Evolutionary conservation across 768 basidiomycete genomes (phyloP).

Genomic region (Paxillus rubicundulus): DNA sequence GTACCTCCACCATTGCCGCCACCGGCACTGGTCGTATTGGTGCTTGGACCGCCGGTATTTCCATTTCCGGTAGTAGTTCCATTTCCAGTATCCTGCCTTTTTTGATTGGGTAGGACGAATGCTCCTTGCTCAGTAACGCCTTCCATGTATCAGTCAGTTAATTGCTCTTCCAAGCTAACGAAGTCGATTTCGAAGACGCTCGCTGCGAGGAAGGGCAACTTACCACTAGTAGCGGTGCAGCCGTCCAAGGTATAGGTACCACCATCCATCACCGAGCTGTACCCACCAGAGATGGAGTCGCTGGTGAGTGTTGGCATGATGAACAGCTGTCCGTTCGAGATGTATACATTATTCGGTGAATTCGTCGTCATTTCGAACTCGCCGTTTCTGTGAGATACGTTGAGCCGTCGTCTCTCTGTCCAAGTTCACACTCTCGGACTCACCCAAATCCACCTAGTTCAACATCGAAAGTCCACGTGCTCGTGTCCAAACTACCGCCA

Average conservation of each 20-base stretch:
- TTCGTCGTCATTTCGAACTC: constrained; percentile 58
- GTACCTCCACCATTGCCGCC: constrained; percentile 2
- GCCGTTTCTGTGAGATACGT: constrained; percentile 36
- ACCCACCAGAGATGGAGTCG: constrained; percentile 40
- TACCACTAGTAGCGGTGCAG: constrained; percentile 29
- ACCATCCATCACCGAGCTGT: constrained; percentile 39
- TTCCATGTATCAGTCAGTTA: not conserved
- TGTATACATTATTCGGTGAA: constrained; percentile 38
- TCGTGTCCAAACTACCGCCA: constrained; percentile 38
- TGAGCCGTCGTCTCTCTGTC: constrained; percentile 2
- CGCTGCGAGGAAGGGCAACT: not conserved
- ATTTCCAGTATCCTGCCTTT: constrained; percentile 24
- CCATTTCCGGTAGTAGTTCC: constrained; percentile 23
- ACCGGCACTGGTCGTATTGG: not conserved
- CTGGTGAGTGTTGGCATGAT: constrained; percentile 59
- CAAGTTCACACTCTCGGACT: constrained; percentile 6
- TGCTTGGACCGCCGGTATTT: constrained; percentile 30
- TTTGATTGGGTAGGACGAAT: constrained; percentile 18
- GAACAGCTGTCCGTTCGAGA: constrained; percentile 51
- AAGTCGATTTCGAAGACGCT: not conserved
- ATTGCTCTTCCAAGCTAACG: not conserved
- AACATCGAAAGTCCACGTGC: constrained; percentile 47
- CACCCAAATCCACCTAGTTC: constrained; percentile 54
- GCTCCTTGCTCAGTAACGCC: constrained; percentile 21
- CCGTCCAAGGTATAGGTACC: constrained; percentile 35